A percentile compares a stretch with the other conserved stretches of the same genome.
Evolutionary conservation across 2,329 filamentous ascomycete species (phyloP).

Genomic region (Pseudogymnoascus sp.): DNA sequence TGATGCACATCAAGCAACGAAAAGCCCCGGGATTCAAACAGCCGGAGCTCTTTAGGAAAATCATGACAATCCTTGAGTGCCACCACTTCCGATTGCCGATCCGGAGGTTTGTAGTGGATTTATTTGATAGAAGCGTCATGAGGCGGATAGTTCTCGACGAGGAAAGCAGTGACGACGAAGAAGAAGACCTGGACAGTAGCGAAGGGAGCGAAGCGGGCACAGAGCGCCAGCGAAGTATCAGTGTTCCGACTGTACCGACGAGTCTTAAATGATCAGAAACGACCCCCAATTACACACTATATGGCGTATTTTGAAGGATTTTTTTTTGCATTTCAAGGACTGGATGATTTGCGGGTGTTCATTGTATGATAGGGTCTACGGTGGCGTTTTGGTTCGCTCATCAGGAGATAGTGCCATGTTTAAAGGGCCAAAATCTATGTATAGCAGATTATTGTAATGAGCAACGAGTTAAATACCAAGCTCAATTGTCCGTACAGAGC

Average conservation of each 20-base stretch:
- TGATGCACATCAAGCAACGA: slow-evolving; percentile 70
- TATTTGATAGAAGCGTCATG: slow-evolving; percentile 89
- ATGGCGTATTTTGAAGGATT: slow-evolving; percentile 7
- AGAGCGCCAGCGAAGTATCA: slow-evolving; percentile 51
- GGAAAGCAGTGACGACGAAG: slow-evolving; percentile 25
- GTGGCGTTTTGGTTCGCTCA: slow-evolving; percentile 2
- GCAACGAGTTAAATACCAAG: slow-evolving; percentile 3
- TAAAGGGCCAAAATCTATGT: background rate
- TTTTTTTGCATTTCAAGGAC: background rate
- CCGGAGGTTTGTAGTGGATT: slow-evolving; percentile 81
- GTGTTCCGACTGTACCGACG: slow-evolving; percentile 20
- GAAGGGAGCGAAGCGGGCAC: slow-evolving; percentile 39
- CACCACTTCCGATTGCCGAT: slow-evolving; percentile 86
- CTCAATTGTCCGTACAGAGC: background rate
- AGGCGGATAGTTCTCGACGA: slow-evolving; percentile 76
- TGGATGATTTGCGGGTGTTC: slow-evolving; percentile 2
- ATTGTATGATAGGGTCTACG: background rate
- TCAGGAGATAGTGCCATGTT: background rate
- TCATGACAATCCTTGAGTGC: slow-evolving; percentile 76
- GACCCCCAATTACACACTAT: slow-evolving; percentile 5
- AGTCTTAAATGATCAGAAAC: background rate
- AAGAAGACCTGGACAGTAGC: slow-evolving; percentile 32
- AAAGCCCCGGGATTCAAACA: slow-evolving; percentile 70
- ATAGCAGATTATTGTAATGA: background rate
- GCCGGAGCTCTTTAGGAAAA: slow-evolving; percentile 72